Evolutionary conservation across 1,284 basidiomycete species (phyloP), one percentile per base, ranked within the genome.

Genomic region (Anthracocystis panici-leucophaei): DNA sequence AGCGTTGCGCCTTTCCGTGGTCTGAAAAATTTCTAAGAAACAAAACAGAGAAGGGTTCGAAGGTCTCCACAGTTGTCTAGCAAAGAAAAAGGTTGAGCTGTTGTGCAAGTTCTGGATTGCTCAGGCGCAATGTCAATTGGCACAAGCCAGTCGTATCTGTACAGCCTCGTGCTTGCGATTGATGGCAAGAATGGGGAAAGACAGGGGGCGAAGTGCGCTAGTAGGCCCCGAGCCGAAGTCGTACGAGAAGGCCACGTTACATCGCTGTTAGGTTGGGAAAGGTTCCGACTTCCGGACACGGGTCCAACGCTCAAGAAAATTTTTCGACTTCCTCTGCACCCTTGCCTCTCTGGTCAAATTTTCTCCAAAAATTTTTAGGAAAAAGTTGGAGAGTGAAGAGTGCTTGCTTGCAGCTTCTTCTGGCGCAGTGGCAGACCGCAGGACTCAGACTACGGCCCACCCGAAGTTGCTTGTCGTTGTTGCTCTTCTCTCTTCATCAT

Each of bases 291-390:
- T 16, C 54, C 54, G 54, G 14, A 35, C 38, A 14, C 31, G 21
- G 54, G 42, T 35, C 21, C 42, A 45, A 35, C 3, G 6, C 42
- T 38, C n/a, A n/a, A 14, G 44, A 44, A 57, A n/a, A 45, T 57
- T 50, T 57, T 29, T 25, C 10, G 35, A 53, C 14, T 35, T 53
- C 11, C 16, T 25, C 38, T 53, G 52, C 29, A 33, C 21, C 31
- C 33, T 40, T 29, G 18, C 27, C 31, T 20, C n/a, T 41, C 33
- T 23, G 33, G 8, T n/a, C 23, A 35, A 38, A 42, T 40, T 25
- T 49, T 57, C 49, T 25, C 33, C 38, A 44, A 45, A 57, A 57
- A 49, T n/a, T 50, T 57, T 57, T 49, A 11, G 27, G 31, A 21
- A 44, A 44, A n/a, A 29, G 18, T 18, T 33, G n/a, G n/a, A n/a